Conservation (phyloP, 2,329 filamentous ascomycete genomes). For the Aspergillus carbonarius region DNA sequence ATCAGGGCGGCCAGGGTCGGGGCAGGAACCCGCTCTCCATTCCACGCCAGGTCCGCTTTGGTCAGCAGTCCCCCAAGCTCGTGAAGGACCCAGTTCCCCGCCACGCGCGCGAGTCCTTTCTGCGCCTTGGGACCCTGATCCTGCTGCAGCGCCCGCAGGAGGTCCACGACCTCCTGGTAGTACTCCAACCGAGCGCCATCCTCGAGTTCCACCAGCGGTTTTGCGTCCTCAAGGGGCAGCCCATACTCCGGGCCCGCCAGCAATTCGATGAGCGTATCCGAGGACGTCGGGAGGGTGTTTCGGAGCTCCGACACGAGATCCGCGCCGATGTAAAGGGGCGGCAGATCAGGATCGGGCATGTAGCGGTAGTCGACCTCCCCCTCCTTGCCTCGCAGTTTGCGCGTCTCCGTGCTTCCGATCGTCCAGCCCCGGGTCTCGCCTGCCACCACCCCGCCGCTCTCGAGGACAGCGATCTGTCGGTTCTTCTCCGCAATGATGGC, state of each 20-base stretch:
- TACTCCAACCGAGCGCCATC: slow-evolving; percentile 78
- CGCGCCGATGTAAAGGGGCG: slow-evolving; percentile 70
- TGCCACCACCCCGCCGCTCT: slow-evolving; percentile 69
- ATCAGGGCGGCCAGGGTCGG: slow-evolving; percentile 48
- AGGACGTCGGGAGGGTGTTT: slow-evolving; percentile 65
- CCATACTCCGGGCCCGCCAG: slow-evolving; percentile 62
- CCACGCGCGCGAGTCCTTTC: slow-evolving; percentile 47
- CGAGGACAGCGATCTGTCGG: slow-evolving; percentile 78
- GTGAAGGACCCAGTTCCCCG: slow-evolving; percentile 71
- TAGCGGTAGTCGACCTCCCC: slow-evolving; percentile 97
- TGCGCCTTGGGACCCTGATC: slow-evolving; percentile 27
- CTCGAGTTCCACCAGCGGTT: slow-evolving; percentile 74
- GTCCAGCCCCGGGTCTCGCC: slow-evolving; percentile 95
- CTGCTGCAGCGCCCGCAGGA: slow-evolving; percentile 30
- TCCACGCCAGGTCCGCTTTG: slow-evolving; percentile 52
- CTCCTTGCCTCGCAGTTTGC: slow-evolving; percentile 82
- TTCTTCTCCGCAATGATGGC: slow-evolving; percentile 89
- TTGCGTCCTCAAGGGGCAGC: slow-evolving; percentile 77
- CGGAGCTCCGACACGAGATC: slow-evolving; percentile 67
- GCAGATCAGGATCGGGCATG: slow-evolving; percentile 94
- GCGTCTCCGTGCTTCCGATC: slow-evolving; percentile 77
- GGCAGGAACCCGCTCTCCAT: slow-evolving; percentile 41
- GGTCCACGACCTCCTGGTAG: slow-evolving; percentile 55
- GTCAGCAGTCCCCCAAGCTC: slow-evolving; percentile 66
- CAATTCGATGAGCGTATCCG: slow-evolving; percentile 67